Evolutionary conservation across 345 rosid species (phyloP).

Genomic region (Salix suchowensis): DNA sequence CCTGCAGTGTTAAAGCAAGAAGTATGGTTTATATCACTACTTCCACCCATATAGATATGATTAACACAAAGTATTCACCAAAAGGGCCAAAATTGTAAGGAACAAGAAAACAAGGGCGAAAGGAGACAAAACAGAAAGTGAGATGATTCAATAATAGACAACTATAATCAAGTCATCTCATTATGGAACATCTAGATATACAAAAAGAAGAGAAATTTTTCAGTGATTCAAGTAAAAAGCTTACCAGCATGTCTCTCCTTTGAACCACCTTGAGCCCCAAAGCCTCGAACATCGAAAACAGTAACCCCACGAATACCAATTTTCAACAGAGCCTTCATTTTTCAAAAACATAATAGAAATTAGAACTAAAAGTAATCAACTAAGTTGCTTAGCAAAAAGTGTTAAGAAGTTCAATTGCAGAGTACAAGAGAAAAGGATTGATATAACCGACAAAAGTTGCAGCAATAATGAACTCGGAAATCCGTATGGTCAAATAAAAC

Average conservation of each 20-base stretch:
- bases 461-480: too few species aligned
- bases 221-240: conserved; percentile 12
- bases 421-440: too few species aligned
- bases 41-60: neutral
- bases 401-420: neutral
- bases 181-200: neutral
- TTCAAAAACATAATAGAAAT: conserved; percentile 12
- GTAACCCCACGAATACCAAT: conserved; percentile 88
- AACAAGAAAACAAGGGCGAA: neutral
- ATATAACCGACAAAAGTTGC: too few species aligned
- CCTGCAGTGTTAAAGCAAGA: conserved; percentile 36
- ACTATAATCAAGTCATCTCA: neutral
- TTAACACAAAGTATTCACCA: neutral
- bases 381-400: neutral
- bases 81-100: neutral
- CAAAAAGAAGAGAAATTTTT: neutral
- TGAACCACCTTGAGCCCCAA: conserved; percentile 88
- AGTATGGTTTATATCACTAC: neutral
- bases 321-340: conserved; percentile 57
- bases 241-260: conserved; percentile 80
- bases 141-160: neutral
- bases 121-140: too few species aligned
- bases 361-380: neutral
- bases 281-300: conserved; percentile 82
- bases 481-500: too few species aligned